phyloP scores from a whole-genome alignment of 2,329 filamentous ascomycete species.

The Colletotrichum sp. region DNA sequence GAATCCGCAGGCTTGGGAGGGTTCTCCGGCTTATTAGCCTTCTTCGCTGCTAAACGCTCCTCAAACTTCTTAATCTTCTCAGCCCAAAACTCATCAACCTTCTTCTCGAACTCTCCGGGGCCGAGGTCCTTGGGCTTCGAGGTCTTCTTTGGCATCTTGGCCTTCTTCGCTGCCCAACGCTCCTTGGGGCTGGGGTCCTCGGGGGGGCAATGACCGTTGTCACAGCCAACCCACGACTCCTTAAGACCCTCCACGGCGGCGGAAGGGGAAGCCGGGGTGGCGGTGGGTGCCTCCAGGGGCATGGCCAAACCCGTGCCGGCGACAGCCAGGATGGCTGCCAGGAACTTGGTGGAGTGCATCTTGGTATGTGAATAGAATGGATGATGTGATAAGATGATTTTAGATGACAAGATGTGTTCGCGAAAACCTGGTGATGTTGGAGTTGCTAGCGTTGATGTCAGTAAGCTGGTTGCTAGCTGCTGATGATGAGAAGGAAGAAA shows the following conservation, averaged over 20 bases:
- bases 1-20: background rate
- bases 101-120: too few species aligned
- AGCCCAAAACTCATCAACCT: too few species aligned
- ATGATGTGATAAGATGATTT: background rate
- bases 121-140: too few species aligned
- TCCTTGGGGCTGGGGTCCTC: too few species aligned
- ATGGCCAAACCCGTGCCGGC: background rate
- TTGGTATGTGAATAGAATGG: background rate
- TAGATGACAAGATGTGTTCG: background rate
- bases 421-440: background rate
- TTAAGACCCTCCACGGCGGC: background rate
- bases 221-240: background rate
- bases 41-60: too few species aligned
- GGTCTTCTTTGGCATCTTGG: too few species aligned
- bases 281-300: background rate
- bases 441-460: background rate
- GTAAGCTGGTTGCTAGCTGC: background rate
- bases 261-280: background rate
- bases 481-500: background rate
- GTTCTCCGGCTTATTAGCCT: too few species aligned
- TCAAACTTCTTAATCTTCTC: too few species aligned
- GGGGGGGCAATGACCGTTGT: background rate
- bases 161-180: too few species aligned
- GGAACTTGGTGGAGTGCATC: background rate
- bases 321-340: background rate